Conservation (phyloP, 306 rosid species). For the Castanea sativa region DNA sequence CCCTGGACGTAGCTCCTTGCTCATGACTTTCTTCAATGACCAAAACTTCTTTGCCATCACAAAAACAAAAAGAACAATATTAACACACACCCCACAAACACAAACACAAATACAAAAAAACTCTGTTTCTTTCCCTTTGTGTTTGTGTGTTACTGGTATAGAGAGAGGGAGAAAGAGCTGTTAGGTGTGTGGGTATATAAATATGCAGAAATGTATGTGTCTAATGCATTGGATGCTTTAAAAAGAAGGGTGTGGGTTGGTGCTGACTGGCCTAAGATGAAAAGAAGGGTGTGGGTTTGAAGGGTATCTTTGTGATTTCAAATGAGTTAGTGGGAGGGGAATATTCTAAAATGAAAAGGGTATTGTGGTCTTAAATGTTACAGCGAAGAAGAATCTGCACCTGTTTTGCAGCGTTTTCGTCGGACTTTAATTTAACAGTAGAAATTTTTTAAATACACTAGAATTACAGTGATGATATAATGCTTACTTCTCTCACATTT, state of each 20-base stretch:
- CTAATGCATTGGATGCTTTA: conserved; percentile 16
- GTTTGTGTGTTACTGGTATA: neutral
- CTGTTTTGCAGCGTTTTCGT: neutral
- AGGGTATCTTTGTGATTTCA: conserved; percentile 16
- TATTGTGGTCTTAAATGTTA: neutral
- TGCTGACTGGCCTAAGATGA: conserved; percentile 12
- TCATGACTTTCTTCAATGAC: conserved; percentile 59
- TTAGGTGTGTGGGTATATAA: neutral
- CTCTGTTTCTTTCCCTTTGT: conserved; percentile 2
- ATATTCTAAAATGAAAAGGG: neutral
- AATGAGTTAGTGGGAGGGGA: neutral
- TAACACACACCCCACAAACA: neutral
- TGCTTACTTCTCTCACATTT: too few relatives aligned
- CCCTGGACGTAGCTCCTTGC: conserved; percentile 56
- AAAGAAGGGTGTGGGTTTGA: conserved; percentile 1
- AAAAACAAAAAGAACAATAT: neutral
- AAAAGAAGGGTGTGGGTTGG: conserved; percentile 10
- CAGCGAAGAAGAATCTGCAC: too few relatives aligned
- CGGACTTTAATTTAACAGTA: too few relatives aligned
- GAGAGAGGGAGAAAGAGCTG: neutral
- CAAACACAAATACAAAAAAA: neutral
- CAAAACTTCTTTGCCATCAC: conserved; percentile 22
- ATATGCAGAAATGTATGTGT: neutral
- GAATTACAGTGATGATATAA: accelerated
- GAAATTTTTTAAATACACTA: too few relatives aligned